Evolutionary conservation across 352 stramenopile species (phyloP).

Genomic region (Phytopythium sindhum): DNA sequence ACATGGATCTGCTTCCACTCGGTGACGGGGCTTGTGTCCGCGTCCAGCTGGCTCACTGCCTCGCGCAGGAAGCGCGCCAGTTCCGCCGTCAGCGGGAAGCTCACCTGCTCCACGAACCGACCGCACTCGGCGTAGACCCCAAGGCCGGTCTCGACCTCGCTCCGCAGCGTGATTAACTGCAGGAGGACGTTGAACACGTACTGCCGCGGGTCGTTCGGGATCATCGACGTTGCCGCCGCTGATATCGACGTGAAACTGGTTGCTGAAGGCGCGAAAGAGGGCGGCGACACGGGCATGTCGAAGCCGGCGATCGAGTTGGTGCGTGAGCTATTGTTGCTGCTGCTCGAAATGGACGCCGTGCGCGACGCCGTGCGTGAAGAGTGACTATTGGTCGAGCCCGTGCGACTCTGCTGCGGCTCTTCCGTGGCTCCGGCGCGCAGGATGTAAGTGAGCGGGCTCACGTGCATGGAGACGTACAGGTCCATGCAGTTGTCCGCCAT

Average conservation of each 20-base stretch:
- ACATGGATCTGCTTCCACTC: slow-evolving; percentile 71
- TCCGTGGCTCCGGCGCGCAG: slow-evolving; percentile 43
- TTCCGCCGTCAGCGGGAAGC: slow-evolving; percentile 45
- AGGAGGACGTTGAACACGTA: slow-evolving; percentile 83
- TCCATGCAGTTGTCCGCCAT: slow-evolving; percentile 57
- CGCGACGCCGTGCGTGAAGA: slow-evolving; percentile 27
- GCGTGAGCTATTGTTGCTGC: slow-evolving; percentile 16
- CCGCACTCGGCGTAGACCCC: slow-evolving; percentile 47
- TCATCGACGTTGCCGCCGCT: slow-evolving; percentile 5
- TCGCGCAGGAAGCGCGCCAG: slow-evolving; percentile 45
- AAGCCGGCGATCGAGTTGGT: slow-evolving; percentile 20
- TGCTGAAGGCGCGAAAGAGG: not conserved
- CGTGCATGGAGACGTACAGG: slow-evolving; percentile 55
- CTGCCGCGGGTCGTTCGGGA: slow-evolving; percentile 56
- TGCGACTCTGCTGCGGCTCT: slow-evolving; percentile 31
- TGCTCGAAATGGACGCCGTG: slow-evolving; percentile 10
- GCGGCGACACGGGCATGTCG: slow-evolving; percentile 19
- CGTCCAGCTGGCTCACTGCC: slow-evolving; percentile 27
- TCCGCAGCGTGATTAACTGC: slow-evolving; percentile 69
- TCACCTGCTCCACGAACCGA: slow-evolving; percentile 52
- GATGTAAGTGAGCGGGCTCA: slow-evolving; percentile 43
- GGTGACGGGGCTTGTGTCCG: slow-evolving; percentile 5
- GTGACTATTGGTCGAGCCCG: slow-evolving; percentile 4
- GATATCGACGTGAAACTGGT: slow-evolving; percentile 1
- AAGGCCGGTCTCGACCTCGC: slow-evolving; percentile 70